These are phyloP conservation scores for Kalmusia sp. DNA, from an alignment of 2,329 filamentous ascomycete species.

Conservation along the genomic window DNA sequence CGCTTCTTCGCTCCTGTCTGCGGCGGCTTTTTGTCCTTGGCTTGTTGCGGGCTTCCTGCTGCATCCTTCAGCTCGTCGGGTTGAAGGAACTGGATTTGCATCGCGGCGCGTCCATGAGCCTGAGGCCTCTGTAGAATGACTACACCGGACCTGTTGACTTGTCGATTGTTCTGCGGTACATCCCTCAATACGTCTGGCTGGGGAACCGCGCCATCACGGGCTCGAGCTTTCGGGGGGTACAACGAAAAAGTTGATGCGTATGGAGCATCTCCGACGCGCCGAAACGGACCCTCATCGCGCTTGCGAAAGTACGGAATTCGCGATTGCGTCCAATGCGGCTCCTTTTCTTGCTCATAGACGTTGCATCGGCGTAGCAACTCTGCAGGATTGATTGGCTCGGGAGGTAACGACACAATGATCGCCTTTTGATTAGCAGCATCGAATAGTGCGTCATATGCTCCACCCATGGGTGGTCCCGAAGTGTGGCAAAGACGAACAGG, in stretches of 20 bases:
- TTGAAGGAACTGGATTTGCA: not conserved
- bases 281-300: constrained; percentile 8
- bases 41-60: not conserved
- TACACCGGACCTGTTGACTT: too few species aligned
- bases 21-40: not conserved
- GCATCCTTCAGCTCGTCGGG: not conserved
- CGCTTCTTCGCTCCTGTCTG: not conserved
- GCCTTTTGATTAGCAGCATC: too few species aligned
- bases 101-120: not conserved
- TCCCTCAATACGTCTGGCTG: too few species aligned
- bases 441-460: not conserved
- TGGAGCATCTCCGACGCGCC: not conserved
- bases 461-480: not conserved
- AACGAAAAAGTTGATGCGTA: constrained; percentile 16
- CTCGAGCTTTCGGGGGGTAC: constrained; percentile 1
- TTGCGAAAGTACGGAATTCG: constrained; percentile 9
- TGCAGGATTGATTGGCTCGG: too few species aligned
- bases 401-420: not conserved
- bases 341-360: not conserved
- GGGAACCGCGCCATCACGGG: too few species aligned
- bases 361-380: not conserved
- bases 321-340: constrained; percentile 10
- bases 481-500: not conserved
- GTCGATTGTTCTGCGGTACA: too few species aligned
- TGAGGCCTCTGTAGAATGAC: too few species aligned